Conservation (phyloP, 2,329 filamentous ascomycete species). For the Exophiala sideris region DNA sequence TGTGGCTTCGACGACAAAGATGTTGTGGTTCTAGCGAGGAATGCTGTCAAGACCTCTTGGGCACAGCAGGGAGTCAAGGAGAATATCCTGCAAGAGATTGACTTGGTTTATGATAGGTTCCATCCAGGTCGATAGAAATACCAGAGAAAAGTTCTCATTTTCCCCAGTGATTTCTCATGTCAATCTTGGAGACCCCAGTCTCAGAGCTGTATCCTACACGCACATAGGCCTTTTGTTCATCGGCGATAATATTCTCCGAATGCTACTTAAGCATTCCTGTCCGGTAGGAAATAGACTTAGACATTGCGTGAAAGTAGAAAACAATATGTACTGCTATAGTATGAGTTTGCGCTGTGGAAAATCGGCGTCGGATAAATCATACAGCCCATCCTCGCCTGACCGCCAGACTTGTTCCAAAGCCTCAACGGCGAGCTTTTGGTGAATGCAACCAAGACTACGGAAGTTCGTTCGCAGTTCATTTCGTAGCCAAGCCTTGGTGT, state of each 20-base stretch:
- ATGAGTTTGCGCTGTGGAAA: background rate
- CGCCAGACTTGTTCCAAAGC: constrained; percentile 1
- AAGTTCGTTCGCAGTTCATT: constrained; percentile 4
- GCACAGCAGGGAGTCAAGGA: constrained; percentile 40
- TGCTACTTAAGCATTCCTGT: too few species aligned
- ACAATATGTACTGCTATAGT: background rate
- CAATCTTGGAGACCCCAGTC: background rate
- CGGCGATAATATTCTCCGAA: too few species aligned
- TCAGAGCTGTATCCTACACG: background rate
- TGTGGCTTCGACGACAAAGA: constrained; percentile 42
- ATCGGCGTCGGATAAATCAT: background rate
- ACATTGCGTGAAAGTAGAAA: too few species aligned
- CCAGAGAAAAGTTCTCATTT: background rate
- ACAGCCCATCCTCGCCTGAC: background rate
- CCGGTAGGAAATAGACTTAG: too few species aligned
- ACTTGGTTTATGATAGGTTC: constrained; percentile 1
- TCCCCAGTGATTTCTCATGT: background rate
- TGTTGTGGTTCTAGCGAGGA: constrained; percentile 41
- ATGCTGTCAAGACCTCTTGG: constrained; percentile 50
- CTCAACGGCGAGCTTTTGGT: constrained; percentile 4
- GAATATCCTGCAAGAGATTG: constrained; percentile 10
- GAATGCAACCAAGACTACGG: background rate
- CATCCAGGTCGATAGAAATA: background rate
- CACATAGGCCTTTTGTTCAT: too few species aligned
- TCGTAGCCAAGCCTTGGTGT: constrained; percentile 2